Percentiles rank a stretch among this genome's conserved stretches.
These are phyloP conservation scores for Pseudogymnoascus sp. DNA, from an alignment of 2,329 filamentous ascomycete species.

Conservation along the genomic window DNA sequence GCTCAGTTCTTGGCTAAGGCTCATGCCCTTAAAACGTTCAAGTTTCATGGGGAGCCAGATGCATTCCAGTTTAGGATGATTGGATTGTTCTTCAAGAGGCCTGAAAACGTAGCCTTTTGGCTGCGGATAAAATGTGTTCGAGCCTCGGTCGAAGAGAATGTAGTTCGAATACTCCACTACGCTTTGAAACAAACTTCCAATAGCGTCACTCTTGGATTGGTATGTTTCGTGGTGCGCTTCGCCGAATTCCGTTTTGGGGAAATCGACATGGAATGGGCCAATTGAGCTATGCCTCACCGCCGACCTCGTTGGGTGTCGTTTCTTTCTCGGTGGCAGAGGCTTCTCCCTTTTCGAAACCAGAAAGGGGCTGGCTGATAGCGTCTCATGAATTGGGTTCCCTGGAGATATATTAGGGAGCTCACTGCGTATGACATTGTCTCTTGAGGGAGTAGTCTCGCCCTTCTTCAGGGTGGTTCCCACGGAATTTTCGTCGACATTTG, in stretches of 20 bases:
- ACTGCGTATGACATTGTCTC: not conserved
- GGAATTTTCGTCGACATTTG: not conserved
- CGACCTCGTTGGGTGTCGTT: not conserved
- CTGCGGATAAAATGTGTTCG: constrained; percentile 11
- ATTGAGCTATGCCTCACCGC: not conserved
- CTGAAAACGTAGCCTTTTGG: constrained; percentile 11
- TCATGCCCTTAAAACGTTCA: not conserved
- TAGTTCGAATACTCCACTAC: constrained; percentile 17
- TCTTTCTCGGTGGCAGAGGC: not conserved
- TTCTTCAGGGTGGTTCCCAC: not conserved
- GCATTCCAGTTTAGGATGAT: constrained; percentile 10
- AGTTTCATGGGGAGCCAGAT: constrained; percentile 13
- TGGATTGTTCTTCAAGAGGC: constrained; percentile 1
- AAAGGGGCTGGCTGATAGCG: not conserved
- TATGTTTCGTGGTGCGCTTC: constrained; percentile 11
- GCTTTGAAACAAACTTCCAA: constrained; percentile 15
- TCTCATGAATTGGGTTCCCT: not conserved
- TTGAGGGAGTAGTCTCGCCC: not conserved
- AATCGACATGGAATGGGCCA: constrained; percentile 12
- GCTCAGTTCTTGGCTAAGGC: not conserved
- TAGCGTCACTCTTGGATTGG: constrained; percentile 13
- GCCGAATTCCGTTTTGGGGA: constrained; percentile 13
- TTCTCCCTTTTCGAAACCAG: not conserved
- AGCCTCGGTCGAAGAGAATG: constrained; percentile 14
- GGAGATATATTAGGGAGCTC: not conserved